Conservation (phyloP, 345 rosid species). For the Rhodamnia argentea region DNA sequence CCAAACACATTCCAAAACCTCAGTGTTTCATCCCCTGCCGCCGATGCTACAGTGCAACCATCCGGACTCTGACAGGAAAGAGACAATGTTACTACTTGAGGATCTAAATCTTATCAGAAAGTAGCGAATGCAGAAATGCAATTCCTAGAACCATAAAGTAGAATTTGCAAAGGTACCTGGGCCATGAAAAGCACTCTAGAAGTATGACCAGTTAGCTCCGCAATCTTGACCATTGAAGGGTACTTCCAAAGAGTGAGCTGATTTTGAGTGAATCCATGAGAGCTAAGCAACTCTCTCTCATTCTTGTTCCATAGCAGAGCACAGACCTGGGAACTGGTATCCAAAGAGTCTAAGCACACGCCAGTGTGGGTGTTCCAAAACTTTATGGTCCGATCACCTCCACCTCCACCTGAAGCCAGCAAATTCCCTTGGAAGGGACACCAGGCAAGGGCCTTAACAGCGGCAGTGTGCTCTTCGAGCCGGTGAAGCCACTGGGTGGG, state of each 20-base stretch:
- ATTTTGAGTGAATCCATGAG: constrained; percentile 24
- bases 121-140: no score
- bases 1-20: constrained; percentile 38
- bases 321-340: constrained; percentile 31
- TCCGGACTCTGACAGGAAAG: constrained; percentile 21
- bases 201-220: constrained; percentile 29
- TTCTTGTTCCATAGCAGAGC: constrained; percentile 29
- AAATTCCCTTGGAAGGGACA: constrained; percentile 33
- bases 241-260: constrained; percentile 35
- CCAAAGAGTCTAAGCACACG: constrained; percentile 22
- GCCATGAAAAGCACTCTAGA: constrained; percentile 36
- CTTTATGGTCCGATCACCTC: constrained; percentile 21
- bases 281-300: constrained; percentile 31
- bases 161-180: constrained; percentile 8
- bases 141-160: no score
- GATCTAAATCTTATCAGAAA: neutral
- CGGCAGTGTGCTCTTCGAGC: constrained; percentile 23
- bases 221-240: constrained; percentile 31
- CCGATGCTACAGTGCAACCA: constrained; percentile 35
- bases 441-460: constrained; percentile 41
- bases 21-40: constrained; percentile 30
- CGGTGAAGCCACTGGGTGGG: constrained; percentile 31
- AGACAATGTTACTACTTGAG: no score
- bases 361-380: constrained; percentile 33
- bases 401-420: constrained; percentile 32